These are phyloP conservation scores for Fusarium sarcochroum DNA, from an alignment of 2,329 filamentous ascomycete genomes.

Conservation along the genomic window DNA sequence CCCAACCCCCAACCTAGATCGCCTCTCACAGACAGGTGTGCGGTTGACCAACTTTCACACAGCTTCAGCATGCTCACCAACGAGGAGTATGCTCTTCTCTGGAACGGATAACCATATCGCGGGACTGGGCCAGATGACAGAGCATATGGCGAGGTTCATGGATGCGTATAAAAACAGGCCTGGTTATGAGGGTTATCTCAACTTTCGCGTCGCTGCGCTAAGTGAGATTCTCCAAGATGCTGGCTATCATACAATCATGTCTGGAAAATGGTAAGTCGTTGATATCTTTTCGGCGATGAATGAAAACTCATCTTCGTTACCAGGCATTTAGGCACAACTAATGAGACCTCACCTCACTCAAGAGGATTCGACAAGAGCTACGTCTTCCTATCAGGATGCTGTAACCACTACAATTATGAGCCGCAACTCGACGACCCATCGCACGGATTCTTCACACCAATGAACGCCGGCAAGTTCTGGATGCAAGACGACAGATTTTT, in stretches of 20 bases:
- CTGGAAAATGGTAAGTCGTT: conserved; percentile 16
- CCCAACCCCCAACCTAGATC: conserved; percentile 68
- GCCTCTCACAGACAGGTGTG: conserved; percentile 62
- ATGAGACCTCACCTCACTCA: conserved; percentile 25
- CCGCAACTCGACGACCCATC: conserved; percentile 39
- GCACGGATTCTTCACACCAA: conserved; percentile 40
- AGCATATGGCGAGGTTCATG: conserved; percentile 46
- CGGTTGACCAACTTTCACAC: conserved; percentile 72
- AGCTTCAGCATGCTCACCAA: conserved; percentile 71
- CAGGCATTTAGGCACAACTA: conserved; percentile 36
- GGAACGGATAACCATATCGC: conserved; percentile 70
- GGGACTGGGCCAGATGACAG: conserved; percentile 67
- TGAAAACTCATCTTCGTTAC: not conserved
- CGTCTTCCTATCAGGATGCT: conserved; percentile 63
- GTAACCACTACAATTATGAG: conserved; percentile 61
- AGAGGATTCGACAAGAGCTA: conserved; percentile 59
- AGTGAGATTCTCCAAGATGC: conserved; percentile 15
- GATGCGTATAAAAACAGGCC: conserved; percentile 2
- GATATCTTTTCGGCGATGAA: not conserved
- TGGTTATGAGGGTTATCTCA: conserved; percentile 16
- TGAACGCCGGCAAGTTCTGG: conserved; percentile 50
- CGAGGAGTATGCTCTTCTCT: conserved; percentile 71
- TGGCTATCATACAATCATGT: conserved; percentile 17
- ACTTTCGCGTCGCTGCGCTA: conserved; percentile 9
- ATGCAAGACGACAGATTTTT: conserved; percentile 59